Percentiles rank a stretch among this genome's conserved stretches.
phyloP scores from a whole-genome alignment of 2,329 filamentous ascomycete species.

The Paradendryphiella salina region DNA sequence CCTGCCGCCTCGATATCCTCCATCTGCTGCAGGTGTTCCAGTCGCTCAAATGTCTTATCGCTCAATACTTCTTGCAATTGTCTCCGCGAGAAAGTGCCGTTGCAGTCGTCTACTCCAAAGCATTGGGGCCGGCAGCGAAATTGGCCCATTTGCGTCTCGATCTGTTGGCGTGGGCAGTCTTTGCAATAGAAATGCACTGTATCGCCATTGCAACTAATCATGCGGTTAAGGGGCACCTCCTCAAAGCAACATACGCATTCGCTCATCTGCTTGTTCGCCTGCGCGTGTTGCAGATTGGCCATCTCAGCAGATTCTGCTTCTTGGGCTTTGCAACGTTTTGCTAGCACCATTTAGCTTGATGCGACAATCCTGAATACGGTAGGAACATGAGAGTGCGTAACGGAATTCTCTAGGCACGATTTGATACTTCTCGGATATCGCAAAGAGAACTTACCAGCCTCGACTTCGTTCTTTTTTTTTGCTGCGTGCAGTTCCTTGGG shows the following conservation, averaged over 20 bases:
- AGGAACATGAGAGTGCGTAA: neutral
- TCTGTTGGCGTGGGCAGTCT: constrained; percentile 65
- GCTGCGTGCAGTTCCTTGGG: constrained; percentile 41
- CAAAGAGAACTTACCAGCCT: constrained; percentile 19
- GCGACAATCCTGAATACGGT: neutral
- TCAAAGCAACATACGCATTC: constrained; percentile 76
- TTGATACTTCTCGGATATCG: neutral
- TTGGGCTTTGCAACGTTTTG: constrained; percentile 33
- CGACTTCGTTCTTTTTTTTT: constrained; percentile 31
- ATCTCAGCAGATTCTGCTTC: constrained; percentile 37
- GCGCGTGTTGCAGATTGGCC: constrained; percentile 39
- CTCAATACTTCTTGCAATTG: constrained; percentile 64
- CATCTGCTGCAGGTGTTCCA: constrained; percentile 73
- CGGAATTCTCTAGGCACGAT: neutral
- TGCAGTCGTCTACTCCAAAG: constrained; percentile 65
- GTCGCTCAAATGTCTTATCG: constrained; percentile 60
- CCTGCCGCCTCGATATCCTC: constrained; percentile 69
- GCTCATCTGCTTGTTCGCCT: constrained; percentile 52
- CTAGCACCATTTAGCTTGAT: constrained; percentile 17
- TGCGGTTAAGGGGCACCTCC: constrained; percentile 66
- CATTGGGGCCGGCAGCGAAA: constrained; percentile 70
- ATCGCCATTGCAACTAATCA: constrained; percentile 67
- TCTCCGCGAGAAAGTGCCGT: constrained; percentile 60
- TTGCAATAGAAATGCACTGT: constrained; percentile 69
- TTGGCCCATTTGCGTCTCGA: constrained; percentile 69